Evolutionary conservation across 2,329 filamentous ascomycete species (phyloP).

Genomic region (Chaetomiaceae sp.): DNA sequence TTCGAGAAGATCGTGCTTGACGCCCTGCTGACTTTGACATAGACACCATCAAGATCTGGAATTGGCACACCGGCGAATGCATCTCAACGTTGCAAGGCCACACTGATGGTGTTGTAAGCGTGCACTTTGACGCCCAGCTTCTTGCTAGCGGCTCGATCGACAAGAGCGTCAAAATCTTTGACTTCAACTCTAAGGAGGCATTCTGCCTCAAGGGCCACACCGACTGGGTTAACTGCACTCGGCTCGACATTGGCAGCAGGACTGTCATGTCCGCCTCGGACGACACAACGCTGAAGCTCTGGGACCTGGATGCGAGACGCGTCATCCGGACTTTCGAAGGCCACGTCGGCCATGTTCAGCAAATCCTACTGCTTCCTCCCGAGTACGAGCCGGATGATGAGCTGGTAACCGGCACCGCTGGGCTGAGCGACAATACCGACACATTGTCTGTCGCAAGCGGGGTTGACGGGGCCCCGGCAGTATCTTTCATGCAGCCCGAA

Average conservation of each 20-base stretch:
- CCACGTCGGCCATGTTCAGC: constrained; percentile 93
- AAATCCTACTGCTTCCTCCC: constrained; percentile 75
- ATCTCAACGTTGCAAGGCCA: constrained; percentile 78
- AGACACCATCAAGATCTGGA: constrained; percentile 93
- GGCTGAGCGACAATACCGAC: constrained; percentile 47
- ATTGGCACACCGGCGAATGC: constrained; percentile 88
- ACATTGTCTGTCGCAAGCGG: constrained; percentile 46
- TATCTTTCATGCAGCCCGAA: constrained; percentile 19
- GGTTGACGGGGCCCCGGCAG: constrained; percentile 38
- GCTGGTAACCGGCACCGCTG: constrained; percentile 38
- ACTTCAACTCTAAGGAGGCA: constrained; percentile 77
- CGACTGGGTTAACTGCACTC: constrained; percentile 97
- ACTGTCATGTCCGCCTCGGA: constrained; percentile 92
- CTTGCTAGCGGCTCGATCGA: constrained; percentile 89
- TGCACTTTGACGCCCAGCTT: constrained; percentile 81
- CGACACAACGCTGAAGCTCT: constrained; percentile 84
- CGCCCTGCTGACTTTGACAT: constrained; percentile 17
- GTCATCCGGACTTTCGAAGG: constrained; percentile 78
- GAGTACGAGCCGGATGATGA: constrained; percentile 87
- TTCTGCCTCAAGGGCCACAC: constrained; percentile 78
- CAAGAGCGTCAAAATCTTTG: constrained; percentile 86
- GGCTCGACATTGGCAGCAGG: constrained; percentile 73
- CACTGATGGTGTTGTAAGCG: constrained; percentile 73
- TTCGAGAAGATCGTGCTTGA: background rate
- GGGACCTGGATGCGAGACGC: constrained; percentile 81